phyloP scores from a whole-genome alignment of 805 yeast species.

The Candida palmyrensis region DNA sequence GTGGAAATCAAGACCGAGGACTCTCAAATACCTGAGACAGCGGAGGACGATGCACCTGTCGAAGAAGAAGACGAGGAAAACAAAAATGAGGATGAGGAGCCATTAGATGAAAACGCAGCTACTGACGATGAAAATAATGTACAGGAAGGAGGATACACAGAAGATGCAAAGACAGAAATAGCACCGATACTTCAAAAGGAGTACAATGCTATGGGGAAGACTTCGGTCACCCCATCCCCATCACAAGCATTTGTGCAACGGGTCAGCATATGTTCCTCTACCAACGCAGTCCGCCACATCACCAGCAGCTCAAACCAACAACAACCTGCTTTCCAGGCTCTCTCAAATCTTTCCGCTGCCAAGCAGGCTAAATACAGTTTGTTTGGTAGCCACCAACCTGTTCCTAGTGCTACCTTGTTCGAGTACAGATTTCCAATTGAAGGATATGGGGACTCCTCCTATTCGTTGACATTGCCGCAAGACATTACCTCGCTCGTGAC shows the following conservation, averaged over 20 bases:
- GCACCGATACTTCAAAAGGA: constrained; percentile 11
- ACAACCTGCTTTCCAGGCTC: constrained; percentile 1
- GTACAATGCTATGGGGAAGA: constrained; percentile 23
- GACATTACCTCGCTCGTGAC: constrained; percentile 30
- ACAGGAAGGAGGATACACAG: constrained; percentile 7
- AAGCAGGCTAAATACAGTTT: constrained; percentile 20
- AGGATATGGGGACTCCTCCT: constrained; percentile 36
- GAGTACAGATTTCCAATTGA: constrained; percentile 34
- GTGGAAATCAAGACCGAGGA: constrained; percentile 17
- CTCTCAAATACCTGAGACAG: constrained; percentile 7
- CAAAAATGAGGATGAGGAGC: constrained; percentile 11
- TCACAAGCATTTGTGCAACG: constrained; percentile 34
- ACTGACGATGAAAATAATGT: constrained; percentile 6
- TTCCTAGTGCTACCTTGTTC: constrained; percentile 26
- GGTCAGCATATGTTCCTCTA: constrained; percentile 29
- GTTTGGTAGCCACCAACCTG: constrained; percentile 26
- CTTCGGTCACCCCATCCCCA: constrained; percentile 19
- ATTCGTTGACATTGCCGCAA: constrained; percentile 32
- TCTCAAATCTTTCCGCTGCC: constrained; percentile 12
- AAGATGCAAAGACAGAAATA: constrained; percentile 11
- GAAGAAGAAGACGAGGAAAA: constrained; percentile 8
- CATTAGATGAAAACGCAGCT: constrained; percentile 8
- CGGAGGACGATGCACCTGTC: constrained; percentile 8
- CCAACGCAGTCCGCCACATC: not conserved
- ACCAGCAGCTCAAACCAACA: constrained; percentile 1